phyloP scores from a whole-genome alignment of 2,329 filamentous ascomycete species.

The Coleophoma eucalyptorum region DNA sequence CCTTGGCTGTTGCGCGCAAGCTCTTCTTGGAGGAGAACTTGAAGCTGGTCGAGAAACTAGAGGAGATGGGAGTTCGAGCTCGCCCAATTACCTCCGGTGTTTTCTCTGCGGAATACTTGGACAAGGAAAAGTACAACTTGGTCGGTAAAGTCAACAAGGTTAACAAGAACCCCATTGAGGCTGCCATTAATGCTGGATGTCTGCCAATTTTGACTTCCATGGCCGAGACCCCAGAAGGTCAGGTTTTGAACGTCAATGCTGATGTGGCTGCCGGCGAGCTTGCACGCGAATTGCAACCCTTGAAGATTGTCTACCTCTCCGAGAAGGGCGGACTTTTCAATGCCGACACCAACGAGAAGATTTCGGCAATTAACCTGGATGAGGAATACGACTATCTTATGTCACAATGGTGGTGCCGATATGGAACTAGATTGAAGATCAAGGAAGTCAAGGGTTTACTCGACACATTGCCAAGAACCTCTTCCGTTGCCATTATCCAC shows the following conservation, averaged over 20 bases:
- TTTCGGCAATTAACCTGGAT: conserved; percentile 95
- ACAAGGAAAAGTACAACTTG: conserved; percentile 93
- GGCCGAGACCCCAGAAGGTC: conserved; percentile 88
- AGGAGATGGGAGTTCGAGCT: conserved; percentile 84
- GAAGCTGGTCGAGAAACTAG: conserved; percentile 84
- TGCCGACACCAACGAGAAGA: conserved; percentile 89
- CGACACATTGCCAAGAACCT: conserved; percentile 82
- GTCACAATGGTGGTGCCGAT: conserved; percentile 91
- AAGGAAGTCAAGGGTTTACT: conserved; percentile 94
- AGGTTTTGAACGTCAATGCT: conserved; percentile 95
- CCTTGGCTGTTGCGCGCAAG: conserved; percentile 82
- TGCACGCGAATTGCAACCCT: conserved; percentile 79
- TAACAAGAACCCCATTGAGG: conserved; percentile 85
- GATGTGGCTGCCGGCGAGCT: conserved; percentile 95
- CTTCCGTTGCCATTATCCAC: conserved; percentile 96
- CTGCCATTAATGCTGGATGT: conserved; percentile 85
- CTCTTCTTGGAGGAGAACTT: conserved; percentile 95
- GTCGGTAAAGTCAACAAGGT: conserved; percentile 95
- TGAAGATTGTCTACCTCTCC: conserved; percentile 98
- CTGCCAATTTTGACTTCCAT: conserved; percentile 94
- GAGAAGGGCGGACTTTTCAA: conserved; percentile 97
- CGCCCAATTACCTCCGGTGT: conserved; percentile 86
- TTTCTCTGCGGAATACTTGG: conserved; percentile 89
- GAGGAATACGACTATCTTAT: conserved; percentile 93
- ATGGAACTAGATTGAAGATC: conserved; percentile 94